Conservation (phyloP, 2,329 filamentous ascomycete genomes). For the Cercospora citrullina region DNA sequence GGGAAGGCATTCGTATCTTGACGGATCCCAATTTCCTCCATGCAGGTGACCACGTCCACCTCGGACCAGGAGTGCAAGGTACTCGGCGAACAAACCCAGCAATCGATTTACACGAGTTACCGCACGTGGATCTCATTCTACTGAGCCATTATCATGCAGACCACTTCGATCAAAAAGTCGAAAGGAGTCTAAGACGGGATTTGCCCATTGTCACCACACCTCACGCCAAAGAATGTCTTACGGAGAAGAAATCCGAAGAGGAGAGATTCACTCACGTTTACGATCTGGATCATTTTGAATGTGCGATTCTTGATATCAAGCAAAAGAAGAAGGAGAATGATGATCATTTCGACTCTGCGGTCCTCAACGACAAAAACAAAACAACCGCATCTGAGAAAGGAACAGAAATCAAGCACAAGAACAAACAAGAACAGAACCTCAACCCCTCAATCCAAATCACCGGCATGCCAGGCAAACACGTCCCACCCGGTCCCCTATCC, state of each 20-base stretch:
- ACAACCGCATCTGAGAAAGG: conserved; percentile 21
- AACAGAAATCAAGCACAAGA: not conserved
- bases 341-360: conserved; percentile 30
- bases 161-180: conserved; percentile 57
- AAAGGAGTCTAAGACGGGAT: conserved; percentile 52
- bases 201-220: conserved; percentile 65
- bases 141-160: conserved; percentile 66
- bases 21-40: conserved; percentile 66
- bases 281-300: conserved; percentile 59
- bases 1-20: conserved; percentile 55
- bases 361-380: conserved; percentile 44
- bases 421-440: not conserved
- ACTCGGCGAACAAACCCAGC: conserved; percentile 59
- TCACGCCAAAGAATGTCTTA: conserved; percentile 58
- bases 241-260: conserved; percentile 42
- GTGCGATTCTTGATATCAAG: conserved; percentile 15
- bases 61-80: conserved; percentile 62
- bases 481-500: conserved; percentile 49
- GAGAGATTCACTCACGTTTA: conserved; percentile 58
- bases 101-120: conserved; percentile 60
- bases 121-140: conserved; percentile 60
- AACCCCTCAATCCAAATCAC: conserved; percentile 57
- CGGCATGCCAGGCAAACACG: conserved; percentile 65
- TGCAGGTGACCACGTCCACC: conserved; percentile 64
- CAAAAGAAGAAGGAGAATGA: not conserved